A percentile compares a stretch with the other conserved stretches of the same genome.
Conservation (phyloP, 768 basidiomycete species). For the Cystobasidium onofrii region DNA sequence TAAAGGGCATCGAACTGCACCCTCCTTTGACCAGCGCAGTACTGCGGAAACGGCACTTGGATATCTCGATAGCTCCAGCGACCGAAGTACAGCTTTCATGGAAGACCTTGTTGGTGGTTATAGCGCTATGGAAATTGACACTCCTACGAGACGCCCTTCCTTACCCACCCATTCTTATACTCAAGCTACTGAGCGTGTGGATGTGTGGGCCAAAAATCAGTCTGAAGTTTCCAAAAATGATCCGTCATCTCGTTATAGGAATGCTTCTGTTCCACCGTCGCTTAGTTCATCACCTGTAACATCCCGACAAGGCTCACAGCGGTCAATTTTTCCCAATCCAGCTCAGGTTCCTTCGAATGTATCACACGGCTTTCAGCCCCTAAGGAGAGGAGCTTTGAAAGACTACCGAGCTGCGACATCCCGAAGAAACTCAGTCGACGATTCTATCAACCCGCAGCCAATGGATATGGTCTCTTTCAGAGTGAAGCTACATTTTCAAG, state of each 20-base stretch:
- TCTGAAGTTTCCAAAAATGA: background rate
- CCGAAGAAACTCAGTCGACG: background rate
- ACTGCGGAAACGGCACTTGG: background rate
- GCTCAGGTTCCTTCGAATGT: background rate
- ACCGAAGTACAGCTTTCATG: constrained; percentile 25
- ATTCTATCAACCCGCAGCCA: background rate
- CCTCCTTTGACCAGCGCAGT: background rate
- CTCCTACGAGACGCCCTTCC: background rate
- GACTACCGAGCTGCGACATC: background rate
- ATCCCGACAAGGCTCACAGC: background rate
- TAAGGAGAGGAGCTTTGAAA: background rate
- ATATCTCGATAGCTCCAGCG: constrained; percentile 7
- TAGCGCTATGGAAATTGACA: background rate
- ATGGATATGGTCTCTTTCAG: constrained; percentile 28
- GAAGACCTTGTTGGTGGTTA: constrained; percentile 31
- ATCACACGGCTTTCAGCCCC: background rate
- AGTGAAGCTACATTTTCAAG: constrained; percentile 34
- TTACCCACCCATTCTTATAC: background rate
- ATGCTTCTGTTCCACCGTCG: background rate
- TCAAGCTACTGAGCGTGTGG: constrained; percentile 35
- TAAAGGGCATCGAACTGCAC: background rate
- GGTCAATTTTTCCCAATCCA: background rate
- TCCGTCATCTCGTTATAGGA: background rate
- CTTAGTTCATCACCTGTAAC: background rate
- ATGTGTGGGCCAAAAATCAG: constrained; percentile 32